These are phyloP conservation scores for Imleria badia DNA, from an alignment of 768 basidiomycete species.

Conservation along the genomic window DNA sequence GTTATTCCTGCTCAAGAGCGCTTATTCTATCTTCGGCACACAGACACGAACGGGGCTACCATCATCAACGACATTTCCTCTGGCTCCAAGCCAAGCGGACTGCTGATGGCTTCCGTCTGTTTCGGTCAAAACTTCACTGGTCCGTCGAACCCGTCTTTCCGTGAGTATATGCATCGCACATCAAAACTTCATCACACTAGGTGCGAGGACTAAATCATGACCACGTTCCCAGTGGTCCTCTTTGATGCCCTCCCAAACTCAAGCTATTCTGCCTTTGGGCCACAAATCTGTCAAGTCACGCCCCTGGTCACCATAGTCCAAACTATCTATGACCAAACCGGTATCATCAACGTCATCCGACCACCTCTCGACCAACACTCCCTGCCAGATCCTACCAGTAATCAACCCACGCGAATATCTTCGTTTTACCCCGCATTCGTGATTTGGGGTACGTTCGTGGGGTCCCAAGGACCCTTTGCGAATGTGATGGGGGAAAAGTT, in stretches of 20 bases:
- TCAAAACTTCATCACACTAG: too few species aligned
- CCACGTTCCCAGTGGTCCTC: background rate
- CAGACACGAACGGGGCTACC: background rate
- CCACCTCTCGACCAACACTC: background rate
- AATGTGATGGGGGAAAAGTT: background rate
- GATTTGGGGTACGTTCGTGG: background rate
- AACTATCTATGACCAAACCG: background rate
- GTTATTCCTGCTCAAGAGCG: too few species aligned
- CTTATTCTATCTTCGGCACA: too few species aligned
- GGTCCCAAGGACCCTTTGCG: background rate
- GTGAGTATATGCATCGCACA: background rate
- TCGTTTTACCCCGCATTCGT: background rate
- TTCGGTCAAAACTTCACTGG: background rate
- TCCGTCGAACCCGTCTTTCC: background rate
- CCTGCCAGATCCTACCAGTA: background rate
- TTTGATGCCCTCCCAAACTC: background rate
- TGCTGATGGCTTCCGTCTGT: background rate
- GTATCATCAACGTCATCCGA: background rate
- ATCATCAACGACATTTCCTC: background rate
- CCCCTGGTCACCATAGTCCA: background rate
- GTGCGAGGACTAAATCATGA: background rate
- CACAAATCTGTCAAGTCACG: background rate
- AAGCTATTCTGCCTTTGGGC: background rate
- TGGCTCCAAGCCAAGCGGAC: background rate
- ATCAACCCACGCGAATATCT: too few species aligned